Evolutionary conservation across 208 protist species (phyloP), one percentile per base, ranked within the genome.

Genomic region (Tritrichomonas foetus): DNA sequence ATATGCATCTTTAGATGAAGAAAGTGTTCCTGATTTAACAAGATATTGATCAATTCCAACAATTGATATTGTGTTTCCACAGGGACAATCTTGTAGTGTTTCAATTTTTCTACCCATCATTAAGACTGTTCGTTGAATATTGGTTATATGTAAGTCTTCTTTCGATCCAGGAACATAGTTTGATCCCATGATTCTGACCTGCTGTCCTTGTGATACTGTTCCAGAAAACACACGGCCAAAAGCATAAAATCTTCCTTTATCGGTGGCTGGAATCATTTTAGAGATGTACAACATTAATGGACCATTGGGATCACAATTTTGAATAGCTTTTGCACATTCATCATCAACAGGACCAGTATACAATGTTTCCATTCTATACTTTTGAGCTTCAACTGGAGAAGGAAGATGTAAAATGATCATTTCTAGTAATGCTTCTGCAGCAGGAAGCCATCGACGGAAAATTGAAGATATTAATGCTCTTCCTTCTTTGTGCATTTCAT

Each of bases 1-100:
- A 96, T 97, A 96, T n/a, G 97, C 96, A 55, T 94, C 92, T 47
- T 95, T 30, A 80, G 96, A 96, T 66, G 96, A 96, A 69, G 98
- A 98, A 94, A 99, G 97, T 95, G 99, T 99, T 94, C 98, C 99
- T 93, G 97, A 97, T 97, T 99, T 99, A 94, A 99, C 95, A 78
- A 99, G 96, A 97, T 97, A 99, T 96, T 99, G 98, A 96, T 99
- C 99, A 39, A 99, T 97, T 96, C 99, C 99, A 78, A 99, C 98
- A 25, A 99, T 97, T 95, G 97, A 98, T 94, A 97, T 94, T 93
- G 98, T 98, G 97, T 99, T 99, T 96, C 99, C 99, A 96, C 97
- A 98, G 84, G 98, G 98, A 94, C 98, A 97, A 95, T 99, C 97
- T 92, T 99, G 97, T 92, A 97, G 94, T 96, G 99, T 98, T 97